Base-by-base conservation (phyloP, 805 yeast genomes). In the Kluyveromyces wickerhamii region DNA sequence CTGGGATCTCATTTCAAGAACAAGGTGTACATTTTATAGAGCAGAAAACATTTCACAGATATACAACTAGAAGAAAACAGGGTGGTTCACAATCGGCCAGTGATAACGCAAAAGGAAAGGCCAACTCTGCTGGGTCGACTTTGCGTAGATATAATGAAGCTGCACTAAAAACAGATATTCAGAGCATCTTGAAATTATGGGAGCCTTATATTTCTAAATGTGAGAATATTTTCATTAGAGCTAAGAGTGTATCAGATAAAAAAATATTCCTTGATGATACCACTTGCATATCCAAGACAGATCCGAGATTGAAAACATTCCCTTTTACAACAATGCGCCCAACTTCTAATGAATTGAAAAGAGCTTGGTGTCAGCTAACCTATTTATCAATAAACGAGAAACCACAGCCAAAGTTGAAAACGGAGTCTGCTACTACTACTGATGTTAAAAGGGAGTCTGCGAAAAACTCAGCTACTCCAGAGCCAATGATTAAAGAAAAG, bases 51-150 rank as follows among this genome's bases (percentile, higher is more conserved):
- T 85, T 84, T 57, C 98, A 89, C 56, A 69, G 97, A 45, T 92
- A 92, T 52, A 92, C 98, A 2, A 87, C 96, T 1, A 77, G 98
- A 64, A 72, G 96, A 44, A 92, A 92, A 52, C 98, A 92, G 59
- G 98, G 98, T 66, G 98, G 98, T 1, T 73, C 96, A 0, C 98
- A 92, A 55, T 74, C 88, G 44, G 88, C 96, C 1, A 80, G 74
- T 59, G 98, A 92, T 59, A 85, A 80, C 51, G 82, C 95, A 1
- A 74, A 81, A 45, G 97, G 98, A 4, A 89, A 88, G 54, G 97
- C 97, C 6, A 86, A 86, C 42, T 86, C 96, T 17, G 98, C 96
- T 0, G 98, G 98, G 34, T 81, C 96, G 1, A 75, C 77, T 35
- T 67, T 92, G 29, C 77, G 98, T 63, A 69, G 98, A 41, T 78